Base-by-base conservation (phyloP, 345 rosid genomes). In the Aquilaria malaccensis region DNA sequence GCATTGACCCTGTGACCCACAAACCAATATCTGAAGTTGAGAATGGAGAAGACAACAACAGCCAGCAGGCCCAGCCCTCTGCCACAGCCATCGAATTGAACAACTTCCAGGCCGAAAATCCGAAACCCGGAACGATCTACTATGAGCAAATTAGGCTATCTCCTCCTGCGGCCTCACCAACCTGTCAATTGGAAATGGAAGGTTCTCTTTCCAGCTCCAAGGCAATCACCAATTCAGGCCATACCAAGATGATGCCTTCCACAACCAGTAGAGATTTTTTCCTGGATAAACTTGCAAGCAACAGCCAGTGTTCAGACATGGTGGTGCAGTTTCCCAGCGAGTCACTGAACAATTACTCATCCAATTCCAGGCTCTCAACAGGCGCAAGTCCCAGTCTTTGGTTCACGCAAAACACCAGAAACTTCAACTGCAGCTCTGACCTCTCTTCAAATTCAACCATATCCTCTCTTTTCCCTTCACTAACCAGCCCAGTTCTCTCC, bases 1-100 rank as follows among this genome's bases (percentile, higher is more conserved):
- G 84, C 57, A 80, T 80, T 74, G 84, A 80, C 61, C 84, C 84
- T 63, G 75, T 71, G 43, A 80, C 84, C 45, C 84, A 80, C 72
- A 77, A 74, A 60, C 79, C 72, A 30, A 74, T 80, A 58, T 66
- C 84, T 51, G 92, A 77, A 68, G 64, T 81, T 30, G 86, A 79
- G 67, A 69, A 70, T 58, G 81, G 78, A 81, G 45, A 81, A 70
- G 62, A 58, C 77, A 30, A 50, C 67, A 31, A 57, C 70, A 57
- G 64, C 14, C 22, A 48, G 43, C 33, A 58, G 9, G 76, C 67
- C 1, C 67, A 72, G 49, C 31, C 33, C 9, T 33, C 65, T 2
- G 64, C 58, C n/a, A 46, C 56, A 22, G 45, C 70, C 7, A 48
- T n/a, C 29, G 65, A 67, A 33, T 33, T 54, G 12, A 67, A 15